Evolutionary conservation across 2,329 filamentous ascomycete genomes (phyloP).

Genomic region (Monilinia vaccinii-corymbosi): DNA sequence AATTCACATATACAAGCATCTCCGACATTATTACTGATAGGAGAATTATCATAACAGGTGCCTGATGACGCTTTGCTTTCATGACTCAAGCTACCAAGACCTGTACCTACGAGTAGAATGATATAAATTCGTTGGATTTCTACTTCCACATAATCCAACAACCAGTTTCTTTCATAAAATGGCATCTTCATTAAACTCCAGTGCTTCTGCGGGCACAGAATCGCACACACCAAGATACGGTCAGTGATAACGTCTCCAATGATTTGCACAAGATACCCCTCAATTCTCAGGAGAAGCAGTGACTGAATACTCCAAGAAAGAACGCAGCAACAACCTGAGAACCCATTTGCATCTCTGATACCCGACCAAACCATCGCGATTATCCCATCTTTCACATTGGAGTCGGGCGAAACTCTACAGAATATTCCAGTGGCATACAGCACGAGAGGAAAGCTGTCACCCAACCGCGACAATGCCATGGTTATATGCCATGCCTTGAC

Average conservation of each 20-base stretch:
- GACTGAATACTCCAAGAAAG: conserved; percentile 43
- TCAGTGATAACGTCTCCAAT: conserved; percentile 18
- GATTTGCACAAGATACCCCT: conserved; percentile 6
- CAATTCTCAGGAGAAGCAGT: conserved; percentile 33
- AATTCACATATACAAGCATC: too few species aligned
- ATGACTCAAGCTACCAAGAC: not conserved
- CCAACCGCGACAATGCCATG: conserved; percentile 57
- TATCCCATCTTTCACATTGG: conserved; percentile 82
- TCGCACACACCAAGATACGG: conserved; percentile 16
- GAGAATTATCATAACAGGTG: not conserved
- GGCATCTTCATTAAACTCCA: not conserved
- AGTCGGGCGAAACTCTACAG: conserved; percentile 75
- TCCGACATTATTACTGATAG: too few species aligned
- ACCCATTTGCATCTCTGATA: conserved; percentile 80
- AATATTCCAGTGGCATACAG: conserved; percentile 69
- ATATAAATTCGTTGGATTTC: not conserved
- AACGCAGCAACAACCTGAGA: conserved; percentile 64
- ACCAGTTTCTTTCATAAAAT: not conserved
- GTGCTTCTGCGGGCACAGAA: not conserved
- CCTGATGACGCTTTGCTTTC: conserved; percentile 3
- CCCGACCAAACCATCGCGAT: conserved; percentile 81
- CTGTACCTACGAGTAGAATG: not conserved
- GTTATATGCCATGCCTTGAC: conserved; percentile 78
- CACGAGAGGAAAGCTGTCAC: conserved; percentile 51
- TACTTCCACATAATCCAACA: not conserved